phyloP scores from a whole-genome alignment of 129 eudicot species.

The Scalesia atractyloides region DNA sequence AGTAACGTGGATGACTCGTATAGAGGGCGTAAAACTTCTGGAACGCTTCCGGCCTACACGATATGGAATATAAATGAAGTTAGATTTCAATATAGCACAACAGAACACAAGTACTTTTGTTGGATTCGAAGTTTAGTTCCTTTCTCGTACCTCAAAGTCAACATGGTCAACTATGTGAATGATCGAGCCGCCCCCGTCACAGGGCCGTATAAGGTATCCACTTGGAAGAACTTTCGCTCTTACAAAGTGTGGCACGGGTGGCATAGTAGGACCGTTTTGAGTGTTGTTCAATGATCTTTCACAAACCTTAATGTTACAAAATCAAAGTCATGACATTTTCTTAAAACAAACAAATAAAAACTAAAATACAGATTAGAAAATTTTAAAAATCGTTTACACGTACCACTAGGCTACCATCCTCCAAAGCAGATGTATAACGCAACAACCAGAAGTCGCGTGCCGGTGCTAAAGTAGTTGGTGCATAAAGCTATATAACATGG shows the following conservation, averaged over 20 bases:
- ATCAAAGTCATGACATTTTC: constrained; percentile 22
- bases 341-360: constrained; percentile 7
- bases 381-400: constrained; percentile 1
- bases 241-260: constrained; percentile 76
- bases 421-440: constrained; percentile 80
- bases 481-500: constrained; percentile 59
- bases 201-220: constrained; percentile 84
- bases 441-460: constrained; percentile 92
- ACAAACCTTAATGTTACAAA: constrained; percentile 54
- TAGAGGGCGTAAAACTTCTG: constrained; percentile 86
- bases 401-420: constrained; percentile 97
- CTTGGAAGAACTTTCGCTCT: constrained; percentile 86
- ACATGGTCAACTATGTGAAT: constrained; percentile 90
- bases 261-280: constrained; percentile 93
- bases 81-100: constrained; percentile 11
- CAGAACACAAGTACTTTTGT: background rate
- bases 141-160: constrained; percentile 70
- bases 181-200: constrained; percentile 94
- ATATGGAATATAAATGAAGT: background rate
- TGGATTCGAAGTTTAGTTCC: background rate
- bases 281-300: constrained; percentile 90
- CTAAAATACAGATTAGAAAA: background rate
- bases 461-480: constrained; percentile 94
- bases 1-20: constrained; percentile 86
- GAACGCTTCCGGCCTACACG: constrained; percentile 76